Base-by-base conservation (phyloP, 140 eudicot species). In the Ambrosia hybrid region DNA sequence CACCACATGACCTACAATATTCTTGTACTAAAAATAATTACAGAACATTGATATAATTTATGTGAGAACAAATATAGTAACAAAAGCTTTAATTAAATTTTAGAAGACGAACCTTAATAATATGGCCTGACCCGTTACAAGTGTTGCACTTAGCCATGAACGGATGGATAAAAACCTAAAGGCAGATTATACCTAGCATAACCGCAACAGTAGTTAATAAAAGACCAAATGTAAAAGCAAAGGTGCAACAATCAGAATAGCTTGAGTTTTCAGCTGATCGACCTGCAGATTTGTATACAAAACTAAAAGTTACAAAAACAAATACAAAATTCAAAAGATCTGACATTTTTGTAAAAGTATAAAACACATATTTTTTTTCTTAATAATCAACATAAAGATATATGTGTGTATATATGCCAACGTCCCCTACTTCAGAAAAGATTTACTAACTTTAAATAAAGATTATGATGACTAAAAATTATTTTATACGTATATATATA, bases 101-200 rank as follows among this genome's bases (percentile, higher is more conserved):
- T 37, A 74, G 70, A 73, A 57, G 61, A 53, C 26, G 66, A 57
- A 90, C 98, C 95, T 77, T 84, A 53, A 90, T 88, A 13, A 87
- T 77, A 67, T 72, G 83, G 56, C 98, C 94, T 43, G 80, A 75
- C 58, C 98, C 98, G 82, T 78, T 90, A 78, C 98, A 93, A 38
- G 89, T 76, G 63, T 77, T 70, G 83, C 98, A 93, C 58, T 85
- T 88, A 51, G 97, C 85, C 43, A 83, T 57, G 73, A 93, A 93
- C 12, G 97, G 98, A 57, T 95, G 98, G 61, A 90, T 75, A 26
- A 93, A 84, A 71, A 88, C 93, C 98, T 93, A 83, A 79, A 48
- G 26, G 26, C 26, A 21, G 26, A 21, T 21, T 21, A 21, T 21
- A 21, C 26, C 26, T 21, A 21, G 1, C 26, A 21, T 21, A 21